phyloP scores from a whole-genome alignment of 164 flowering plant species.

The Liquidambar formosana region DNA sequence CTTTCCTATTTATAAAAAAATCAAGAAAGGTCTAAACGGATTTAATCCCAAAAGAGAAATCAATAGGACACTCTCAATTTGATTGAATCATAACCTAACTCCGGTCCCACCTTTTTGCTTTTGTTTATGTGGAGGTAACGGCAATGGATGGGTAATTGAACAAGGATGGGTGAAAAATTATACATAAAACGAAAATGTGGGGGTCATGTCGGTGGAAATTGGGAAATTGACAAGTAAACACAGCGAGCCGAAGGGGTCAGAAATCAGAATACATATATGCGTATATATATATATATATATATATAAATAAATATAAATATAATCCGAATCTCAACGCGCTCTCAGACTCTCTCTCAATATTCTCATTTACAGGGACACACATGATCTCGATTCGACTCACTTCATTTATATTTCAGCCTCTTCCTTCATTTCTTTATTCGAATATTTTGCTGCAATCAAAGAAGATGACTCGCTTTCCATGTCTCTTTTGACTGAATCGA shows the following conservation, averaged over 20 bases:
- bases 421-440: neutral
- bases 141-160: no score
- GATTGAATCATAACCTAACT: no score
- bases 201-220: constrained; percentile 34
- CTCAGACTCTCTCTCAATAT: neutral
- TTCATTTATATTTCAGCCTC: neutral
- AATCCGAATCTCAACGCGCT: constrained; percentile 15
- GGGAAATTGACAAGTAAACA: neutral
- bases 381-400: neutral
- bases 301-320: no score
- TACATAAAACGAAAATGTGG: neutral
- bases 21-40: no score
- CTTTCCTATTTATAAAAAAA: no score
- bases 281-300: neutral
- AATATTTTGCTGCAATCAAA: neutral
- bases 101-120: no score
- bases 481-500: constrained; percentile 21
- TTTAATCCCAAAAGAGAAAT: no score
- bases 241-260: no score
- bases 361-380: neutral
- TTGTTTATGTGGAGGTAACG: no score
- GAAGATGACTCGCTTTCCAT: neutral
- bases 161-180: no score
- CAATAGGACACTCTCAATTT: no score
- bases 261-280: no score